These are phyloP conservation scores for Medicago arabica DNA, from an alignment of 306 rosid genomes.

Conservation along the genomic window DNA sequence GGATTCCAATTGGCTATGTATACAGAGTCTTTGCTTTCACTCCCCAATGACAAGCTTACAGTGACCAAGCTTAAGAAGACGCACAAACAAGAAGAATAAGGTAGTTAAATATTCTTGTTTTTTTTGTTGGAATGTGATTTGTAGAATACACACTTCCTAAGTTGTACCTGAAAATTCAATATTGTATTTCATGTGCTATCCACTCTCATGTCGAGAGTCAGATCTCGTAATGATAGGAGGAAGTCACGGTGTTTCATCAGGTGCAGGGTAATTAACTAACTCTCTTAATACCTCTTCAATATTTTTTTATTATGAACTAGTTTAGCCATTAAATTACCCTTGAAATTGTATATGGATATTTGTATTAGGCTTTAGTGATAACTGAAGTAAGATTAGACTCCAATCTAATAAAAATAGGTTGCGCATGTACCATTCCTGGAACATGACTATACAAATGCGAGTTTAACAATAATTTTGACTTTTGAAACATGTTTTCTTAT, in stretches of 20 bases:
- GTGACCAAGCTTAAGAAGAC: too few relatives aligned
- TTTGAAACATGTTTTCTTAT: neutral
- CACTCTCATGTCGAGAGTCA: slow-evolving; percentile 99
- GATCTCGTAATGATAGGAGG: slow-evolving; percentile 87
- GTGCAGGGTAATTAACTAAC: too few relatives aligned
- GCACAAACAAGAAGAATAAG: too few relatives aligned
- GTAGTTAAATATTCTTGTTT: neutral
- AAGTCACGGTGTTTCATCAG: slow-evolving; percentile 23
- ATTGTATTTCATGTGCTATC: slow-evolving; percentile 92
- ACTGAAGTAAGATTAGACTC: neutral
- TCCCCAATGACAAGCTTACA: too few relatives aligned
- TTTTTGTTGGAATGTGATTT: neutral
- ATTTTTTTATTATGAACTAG: neutral
- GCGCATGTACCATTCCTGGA: neutral
- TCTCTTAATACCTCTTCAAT: neutral
- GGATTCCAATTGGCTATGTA: too few relatives aligned
- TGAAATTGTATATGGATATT: neutral
- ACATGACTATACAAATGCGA: neutral
- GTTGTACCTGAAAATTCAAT: slow-evolving; percentile 94
- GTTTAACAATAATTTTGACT: neutral
- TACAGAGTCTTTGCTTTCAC: too few relatives aligned
- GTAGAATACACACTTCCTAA: slow-evolving; percentile 85
- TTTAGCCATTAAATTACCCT: neutral
- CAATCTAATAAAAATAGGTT: neutral
- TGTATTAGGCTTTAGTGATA: neutral